Evolutionary conservation across 306 rosid species (phyloP).

Genomic region (Biancaea sappan): DNA sequence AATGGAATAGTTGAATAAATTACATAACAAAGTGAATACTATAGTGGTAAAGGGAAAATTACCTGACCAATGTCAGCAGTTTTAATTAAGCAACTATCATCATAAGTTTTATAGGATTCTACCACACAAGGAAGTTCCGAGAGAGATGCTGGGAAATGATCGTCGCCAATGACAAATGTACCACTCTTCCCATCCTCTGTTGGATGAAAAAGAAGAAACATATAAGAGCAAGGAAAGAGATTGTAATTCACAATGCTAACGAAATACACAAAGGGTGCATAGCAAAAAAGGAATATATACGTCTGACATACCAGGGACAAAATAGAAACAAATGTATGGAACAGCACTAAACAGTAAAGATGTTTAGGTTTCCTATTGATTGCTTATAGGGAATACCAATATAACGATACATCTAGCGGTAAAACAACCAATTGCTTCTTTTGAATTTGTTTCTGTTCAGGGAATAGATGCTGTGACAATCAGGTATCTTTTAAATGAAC

Average conservation of each 20-base stretch:
- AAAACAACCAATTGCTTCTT: neutral
- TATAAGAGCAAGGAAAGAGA: neutral
- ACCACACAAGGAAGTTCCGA: slow-evolving; percentile 74
- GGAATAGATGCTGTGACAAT: neutral
- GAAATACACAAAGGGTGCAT: neutral
- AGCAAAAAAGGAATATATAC: neutral
- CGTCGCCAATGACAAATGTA: slow-evolving; percentile 59
- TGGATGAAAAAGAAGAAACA: neutral
- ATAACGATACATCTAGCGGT: neutral
- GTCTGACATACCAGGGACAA: neutral
- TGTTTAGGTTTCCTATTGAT: neutral
- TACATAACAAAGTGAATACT: neutral
- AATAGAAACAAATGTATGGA: neutral
- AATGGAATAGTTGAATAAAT: slow-evolving; percentile 19
- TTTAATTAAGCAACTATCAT: slow-evolving; percentile 66
- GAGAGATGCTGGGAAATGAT: slow-evolving; percentile 65
- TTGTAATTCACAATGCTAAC: neutral
- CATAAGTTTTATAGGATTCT: slow-evolving; percentile 73
- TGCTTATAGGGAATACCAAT: neutral
- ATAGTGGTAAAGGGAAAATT: neutral
- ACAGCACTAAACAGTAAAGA: neutral
- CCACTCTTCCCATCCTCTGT: slow-evolving; percentile 71
- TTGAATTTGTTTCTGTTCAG: neutral
- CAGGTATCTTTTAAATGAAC: neutral
- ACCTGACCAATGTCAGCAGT: slow-evolving; percentile 73